Base-by-base conservation (phyloP, 257 asterid species). In the Salvia hispanica region DNA sequence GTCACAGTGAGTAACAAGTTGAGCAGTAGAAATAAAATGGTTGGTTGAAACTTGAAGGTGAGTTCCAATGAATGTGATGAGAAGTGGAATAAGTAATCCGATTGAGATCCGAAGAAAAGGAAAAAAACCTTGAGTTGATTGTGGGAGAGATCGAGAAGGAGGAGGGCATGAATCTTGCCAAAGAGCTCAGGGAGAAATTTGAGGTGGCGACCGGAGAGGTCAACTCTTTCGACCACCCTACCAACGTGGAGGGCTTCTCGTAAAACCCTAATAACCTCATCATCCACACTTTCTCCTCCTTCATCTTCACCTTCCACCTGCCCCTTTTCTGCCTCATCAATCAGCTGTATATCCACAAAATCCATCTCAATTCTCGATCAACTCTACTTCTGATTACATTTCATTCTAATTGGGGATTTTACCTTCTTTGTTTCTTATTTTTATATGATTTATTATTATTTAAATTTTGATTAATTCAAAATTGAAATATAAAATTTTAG, bases 191-290 rank as follows among this genome's bases (percentile, higher is more conserved):
- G 92, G 6, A 85, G 70, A 67, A 77, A 70, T 64, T 51, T 77
- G 52, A 85, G 74, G 60, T 74, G 87, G 71, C 79, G 83, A 11
- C 76, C 80, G 54, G 92, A 79, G 74, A 83, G 82, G 52, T 85
- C 85, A 61, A 83, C 56, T 50, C 56, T 71, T 16, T 83, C 73
- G 2, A 76, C 62, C 50, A 64, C 9, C 52, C 44, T 63, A 7
- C 21, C 71, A 7, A 60, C 40, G 68, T 42, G 15, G 3, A 63
- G 36, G 48, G 77, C 72, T 33, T 78, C 80, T 62, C 70, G 55
- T 16, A 81, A 66, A 55, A 78, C 64, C 77, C 83, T 67, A 43
- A 78, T 58, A 60, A 76, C 69, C 68, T 76, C 83, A 39, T 64
- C 65, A 52, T 81, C 74, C 9, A 62, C 58, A 65, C 3, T 40